These are phyloP conservation scores for Dictyostelium brefeldianum DNA, from an alignment of 78 protist genomes.

Conservation along the genomic window DNA sequence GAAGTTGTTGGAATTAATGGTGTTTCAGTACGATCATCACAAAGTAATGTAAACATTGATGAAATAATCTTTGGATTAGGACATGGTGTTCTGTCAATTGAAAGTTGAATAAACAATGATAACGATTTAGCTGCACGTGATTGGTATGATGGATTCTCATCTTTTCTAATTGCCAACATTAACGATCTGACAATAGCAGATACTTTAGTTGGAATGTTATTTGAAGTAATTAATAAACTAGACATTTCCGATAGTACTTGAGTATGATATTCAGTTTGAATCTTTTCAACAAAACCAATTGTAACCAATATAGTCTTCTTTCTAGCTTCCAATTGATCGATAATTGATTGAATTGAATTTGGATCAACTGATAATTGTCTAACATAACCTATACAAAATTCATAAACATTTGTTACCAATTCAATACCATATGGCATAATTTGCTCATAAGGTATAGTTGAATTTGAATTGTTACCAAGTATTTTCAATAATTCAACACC, in stretches of 20 bases:
- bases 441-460: not conserved
- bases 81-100: constrained; percentile 4
- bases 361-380: not conserved
- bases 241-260: constrained; percentile 17
- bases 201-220: constrained; percentile 44
- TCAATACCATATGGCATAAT: constrained; percentile 22
- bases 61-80: constrained; percentile 60
- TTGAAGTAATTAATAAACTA: constrained; percentile 15
- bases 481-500: constrained; percentile 15
- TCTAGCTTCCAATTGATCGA: constrained; percentile 59
- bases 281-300: constrained; percentile 41
- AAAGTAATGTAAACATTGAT: constrained; percentile 29
- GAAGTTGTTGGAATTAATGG: constrained; percentile 15
- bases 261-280: constrained; percentile 65
- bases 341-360: not conserved
- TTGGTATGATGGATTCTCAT: constrained; percentile 49
- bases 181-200: constrained; percentile 24
- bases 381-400: constrained; percentile 28
- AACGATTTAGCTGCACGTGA: constrained; percentile 27
- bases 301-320: constrained; percentile 44
- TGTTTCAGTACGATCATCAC: constrained; percentile 62
- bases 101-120: constrained; percentile 20
- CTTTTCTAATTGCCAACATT: constrained; percentile 55
- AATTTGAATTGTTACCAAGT: not conserved
- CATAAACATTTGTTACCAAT: constrained; percentile 36